phyloP scores from a whole-genome alignment of 2,329 filamentous ascomycete genomes.

The Aspergillus sp. region DNA sequence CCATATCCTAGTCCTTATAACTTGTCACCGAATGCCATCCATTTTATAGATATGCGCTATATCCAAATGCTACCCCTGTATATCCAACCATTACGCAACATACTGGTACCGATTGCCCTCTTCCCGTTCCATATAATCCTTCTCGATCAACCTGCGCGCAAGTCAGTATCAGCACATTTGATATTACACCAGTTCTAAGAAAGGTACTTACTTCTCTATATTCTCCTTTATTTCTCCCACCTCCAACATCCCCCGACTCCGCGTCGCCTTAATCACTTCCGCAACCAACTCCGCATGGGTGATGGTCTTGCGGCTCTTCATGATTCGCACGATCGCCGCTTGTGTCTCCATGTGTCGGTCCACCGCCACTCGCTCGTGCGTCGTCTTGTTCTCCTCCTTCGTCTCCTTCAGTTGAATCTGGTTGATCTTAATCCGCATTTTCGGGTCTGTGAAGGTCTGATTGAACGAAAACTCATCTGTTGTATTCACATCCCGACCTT shows the following conservation, averaged over 20 bases:
- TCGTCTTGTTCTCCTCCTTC: conserved; percentile 87
- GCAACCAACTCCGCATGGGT: conserved; percentile 79
- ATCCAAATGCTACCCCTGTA: not conserved
- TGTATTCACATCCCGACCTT: conserved; percentile 67
- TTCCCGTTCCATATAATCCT: conserved; percentile 82
- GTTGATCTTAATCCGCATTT: conserved; percentile 94
- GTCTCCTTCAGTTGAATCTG: conserved; percentile 97
- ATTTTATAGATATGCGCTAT: not conserved
- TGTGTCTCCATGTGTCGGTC: conserved; percentile 96
- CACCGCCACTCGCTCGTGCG: conserved; percentile 79
- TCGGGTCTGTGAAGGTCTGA: conserved; percentile 65
- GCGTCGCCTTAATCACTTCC: conserved; percentile 88
- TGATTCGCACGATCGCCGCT: conserved; percentile 90
- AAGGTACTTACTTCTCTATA: conserved; percentile 73
- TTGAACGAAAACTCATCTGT: conserved; percentile 86
- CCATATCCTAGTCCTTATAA: not conserved
- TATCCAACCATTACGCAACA: conserved; percentile 46
- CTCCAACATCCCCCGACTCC: conserved; percentile 77
- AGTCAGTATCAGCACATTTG: not conserved
- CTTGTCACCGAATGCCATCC: not conserved
- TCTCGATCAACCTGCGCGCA: conserved; percentile 69
- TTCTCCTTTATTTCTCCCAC: conserved; percentile 89
- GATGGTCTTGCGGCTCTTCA: conserved; percentile 90
- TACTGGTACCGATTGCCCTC: conserved; percentile 64
- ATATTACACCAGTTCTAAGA: not conserved